These are phyloP conservation scores for Fusarium hainanense DNA, from an alignment of 2,329 filamentous ascomycete genomes.

Conservation along the genomic window DNA sequence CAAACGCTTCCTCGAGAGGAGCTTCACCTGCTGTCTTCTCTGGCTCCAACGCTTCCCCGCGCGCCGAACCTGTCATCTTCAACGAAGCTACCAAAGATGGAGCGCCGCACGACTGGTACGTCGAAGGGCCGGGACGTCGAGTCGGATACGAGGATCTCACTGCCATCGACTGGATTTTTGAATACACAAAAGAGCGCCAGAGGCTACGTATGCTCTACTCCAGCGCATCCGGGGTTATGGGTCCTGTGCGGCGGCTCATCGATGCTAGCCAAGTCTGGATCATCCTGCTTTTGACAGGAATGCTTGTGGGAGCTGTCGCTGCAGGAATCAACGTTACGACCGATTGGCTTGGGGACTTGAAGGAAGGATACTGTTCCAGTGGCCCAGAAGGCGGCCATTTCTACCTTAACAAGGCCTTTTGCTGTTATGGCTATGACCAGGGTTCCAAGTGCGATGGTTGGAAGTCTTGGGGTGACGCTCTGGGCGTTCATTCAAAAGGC, in stretches of 20 bases:
- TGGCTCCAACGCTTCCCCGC: slow-evolving; percentile 23
- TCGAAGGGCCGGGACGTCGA: slow-evolving; percentile 86
- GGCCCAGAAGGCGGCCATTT: slow-evolving; percentile 82
- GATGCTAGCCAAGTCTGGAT: slow-evolving; percentile 95
- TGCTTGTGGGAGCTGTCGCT: slow-evolving; percentile 85
- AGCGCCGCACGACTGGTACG: slow-evolving; percentile 80
- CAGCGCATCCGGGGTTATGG: slow-evolving; percentile 75
- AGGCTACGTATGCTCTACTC: slow-evolving; percentile 81
- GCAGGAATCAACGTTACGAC: slow-evolving; percentile 90
- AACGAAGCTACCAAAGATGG: slow-evolving; percentile 57
- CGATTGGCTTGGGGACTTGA: slow-evolving; percentile 93
- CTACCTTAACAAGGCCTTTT: slow-evolving; percentile 91
- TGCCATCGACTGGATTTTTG: slow-evolving; percentile 99
- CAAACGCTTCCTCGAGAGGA: slow-evolving; percentile 31
- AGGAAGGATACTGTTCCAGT: slow-evolving; percentile 87
- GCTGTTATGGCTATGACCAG: slow-evolving; percentile 91
- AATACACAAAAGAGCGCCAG: slow-evolving; percentile 96
- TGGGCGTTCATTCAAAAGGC: slow-evolving; percentile 72
- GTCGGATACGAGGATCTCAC: slow-evolving; percentile 97
- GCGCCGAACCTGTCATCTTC: slow-evolving; percentile 26
- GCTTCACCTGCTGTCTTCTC: slow-evolving; percentile 33
- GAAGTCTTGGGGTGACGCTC: slow-evolving; percentile 82
- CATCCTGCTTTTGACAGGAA: slow-evolving; percentile 84
- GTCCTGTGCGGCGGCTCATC: slow-evolving; percentile 76
- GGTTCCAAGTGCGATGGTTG: slow-evolving; percentile 86